Base-by-base conservation (phyloP, 2,329 filamentous ascomycete species). In the Parastagonospora nodorum region DNA sequence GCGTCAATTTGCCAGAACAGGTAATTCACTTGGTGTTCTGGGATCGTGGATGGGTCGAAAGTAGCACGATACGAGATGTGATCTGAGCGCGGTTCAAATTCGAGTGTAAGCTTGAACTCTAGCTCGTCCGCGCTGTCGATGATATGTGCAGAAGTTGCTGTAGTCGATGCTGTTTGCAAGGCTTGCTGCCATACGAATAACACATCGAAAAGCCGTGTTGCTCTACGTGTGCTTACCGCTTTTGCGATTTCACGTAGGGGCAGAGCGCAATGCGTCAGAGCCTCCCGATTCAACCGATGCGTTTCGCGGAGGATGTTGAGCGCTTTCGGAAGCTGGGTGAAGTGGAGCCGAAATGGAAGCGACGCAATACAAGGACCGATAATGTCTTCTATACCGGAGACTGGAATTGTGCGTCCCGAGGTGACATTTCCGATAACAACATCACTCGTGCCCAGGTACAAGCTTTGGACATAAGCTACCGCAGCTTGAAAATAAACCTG, bases 131-230 rank as follows among this genome's bases (percentile, higher is more conserved):
- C 72, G 45, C 88, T 85, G 24, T 82, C 79, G 0, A 83, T 68
- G 47, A 91, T 78, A 8, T 64, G 71, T 0, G 93, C 76, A 55
- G 66, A 55, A 14, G 53, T 39, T 10, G 44, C 40, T n/a, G 66
- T 57, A 2, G 58, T 54, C 12, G 71, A 69, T 1, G 11, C 14
- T 36, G 16, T 15, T 8, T 72, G 57, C 14, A 88, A 76, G 0
- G 87, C 88, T 65, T 96, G 88, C 62, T 97, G 92, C 79, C 92
- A 97, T 0, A 92, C 86, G 62, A 96, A 87, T 0, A 96, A 76
- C 0, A 87, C 81, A 59, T 96, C 89, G 60, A 93, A 96, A 0
- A 96, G 73, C 1, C 75, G 74, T 33, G 84, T 79, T 1, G 80
- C 77, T 0, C 84, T 78, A 27, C 79, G 74, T 1, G 88, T 53